Evolutionary conservation across 306 rosid species (phyloP), one percentile per base, ranked within the genome.

Genomic region (Cicer judaicum): DNA sequence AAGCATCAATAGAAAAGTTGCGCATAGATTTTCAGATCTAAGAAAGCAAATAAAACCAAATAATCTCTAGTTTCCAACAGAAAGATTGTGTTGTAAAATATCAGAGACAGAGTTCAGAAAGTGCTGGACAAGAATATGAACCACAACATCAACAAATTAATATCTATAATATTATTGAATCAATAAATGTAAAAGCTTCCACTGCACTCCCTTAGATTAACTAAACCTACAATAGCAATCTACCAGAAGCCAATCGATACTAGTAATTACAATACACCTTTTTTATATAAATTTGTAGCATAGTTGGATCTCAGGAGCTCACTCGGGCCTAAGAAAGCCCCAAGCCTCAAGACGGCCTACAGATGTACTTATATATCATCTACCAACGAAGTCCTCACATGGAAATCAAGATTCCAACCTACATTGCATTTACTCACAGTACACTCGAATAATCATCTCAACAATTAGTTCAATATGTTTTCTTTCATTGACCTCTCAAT

Each of bases 191-290:
- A 76, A 7, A 24, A 41, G n/a, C 11, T 75, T 60, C 68, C 66
- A 0, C 67, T 12, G 39, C 14, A 54, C 70, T 57, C 46, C 24
- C 40, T n/a, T 41, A 39, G 44, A 60, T 52, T 44, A 74, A 56
- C 10, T 11, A n/a, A 57, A 29, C 10, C 41, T 29, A 72, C 46
- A 68, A 41, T 59, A 72, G 18, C 54, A 82, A 67, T 47, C 55
- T 55, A 21, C 78, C 44, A 11, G 8, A 46, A 71, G 16, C 60
- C 57, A 24, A 81, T 57, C 59, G 21, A 41, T 49, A 70, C 54
- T 16, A 68, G 5, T n/a, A 54, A 70, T 29, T 21, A 29, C 34
- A 29, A 29, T 29, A 29, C 34, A 29, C 34, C 34, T 3, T 29
- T 29, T 29, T 29, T 29, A 29, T 29, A 29, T 29, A 3, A 29